Percentiles rank a stretch among this genome's conserved stretches.
These are phyloP conservation scores for Streptanthus diversifolius DNA, from an alignment of 345 rosid genomes.

Conservation along the genomic window DNA sequence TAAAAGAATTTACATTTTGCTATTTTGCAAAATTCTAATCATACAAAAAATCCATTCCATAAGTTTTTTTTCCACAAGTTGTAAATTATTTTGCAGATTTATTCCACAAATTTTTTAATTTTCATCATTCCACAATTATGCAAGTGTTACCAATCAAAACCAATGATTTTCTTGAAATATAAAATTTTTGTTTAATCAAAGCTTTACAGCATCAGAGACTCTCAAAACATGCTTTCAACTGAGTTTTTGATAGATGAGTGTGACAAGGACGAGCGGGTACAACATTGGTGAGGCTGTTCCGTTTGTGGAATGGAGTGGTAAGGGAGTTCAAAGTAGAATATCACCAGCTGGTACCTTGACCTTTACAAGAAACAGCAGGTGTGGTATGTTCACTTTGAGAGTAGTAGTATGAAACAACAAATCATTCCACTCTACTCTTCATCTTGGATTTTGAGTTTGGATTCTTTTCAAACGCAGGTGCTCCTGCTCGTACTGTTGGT, in stretches of 20 bases:
- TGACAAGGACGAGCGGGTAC: constrained; percentile 96
- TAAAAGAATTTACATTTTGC: no score
- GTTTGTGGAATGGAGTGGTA: constrained; percentile 62
- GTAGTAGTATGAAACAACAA: background rate
- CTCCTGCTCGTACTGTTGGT: constrained; percentile 72
- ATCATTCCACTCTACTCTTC: background rate
- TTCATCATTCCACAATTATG: no score
- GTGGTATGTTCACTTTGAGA: constrained; percentile 51
- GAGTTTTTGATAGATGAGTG: constrained; percentile 55
- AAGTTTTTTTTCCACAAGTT: no score
- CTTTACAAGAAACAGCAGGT: constrained; percentile 65
- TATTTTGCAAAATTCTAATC: no score
- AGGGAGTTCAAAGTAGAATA: constrained; percentile 35
- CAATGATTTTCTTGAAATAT: background rate
- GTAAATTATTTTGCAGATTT: no score
- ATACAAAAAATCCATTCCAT: no score
- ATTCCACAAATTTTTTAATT: no score
- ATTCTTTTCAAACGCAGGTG: constrained; percentile 38
- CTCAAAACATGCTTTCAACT: background rate
- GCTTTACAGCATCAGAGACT: background rate
- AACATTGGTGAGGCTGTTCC: constrained; percentile 62
- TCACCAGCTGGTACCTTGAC: constrained; percentile 84
- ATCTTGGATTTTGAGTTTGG: background rate
- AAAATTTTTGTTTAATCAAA: background rate
- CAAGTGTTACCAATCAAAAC: no score